Conservation (phyloP, 2,329 filamentous ascomycete species). For the Arthrobotrys megalospora region DNA sequence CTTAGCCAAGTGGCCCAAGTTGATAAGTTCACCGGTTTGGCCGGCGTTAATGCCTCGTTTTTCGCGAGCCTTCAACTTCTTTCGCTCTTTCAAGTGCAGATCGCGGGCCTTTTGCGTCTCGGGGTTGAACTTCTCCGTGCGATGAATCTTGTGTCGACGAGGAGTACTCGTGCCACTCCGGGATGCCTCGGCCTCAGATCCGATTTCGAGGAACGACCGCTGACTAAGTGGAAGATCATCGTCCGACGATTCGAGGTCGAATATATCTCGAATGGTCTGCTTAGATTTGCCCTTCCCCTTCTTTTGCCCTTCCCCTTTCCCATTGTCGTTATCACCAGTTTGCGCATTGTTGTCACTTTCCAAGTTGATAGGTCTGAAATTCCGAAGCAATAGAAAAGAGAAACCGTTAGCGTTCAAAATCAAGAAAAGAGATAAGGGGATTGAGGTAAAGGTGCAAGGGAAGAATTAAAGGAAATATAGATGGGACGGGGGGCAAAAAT, state of each 20-base stretch:
- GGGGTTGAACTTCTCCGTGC: slow-evolving; percentile 38
- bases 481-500: not conserved
- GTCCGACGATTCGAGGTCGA: slow-evolving; percentile 24
- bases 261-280: not conserved
- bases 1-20: slow-evolving; percentile 61
- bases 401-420: slow-evolving; percentile 29
- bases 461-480: not conserved
- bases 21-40: slow-evolving; percentile 50
- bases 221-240: slow-evolving; percentile 26
- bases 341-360: not conserved
- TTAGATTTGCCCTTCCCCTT: slow-evolving; percentile 28
- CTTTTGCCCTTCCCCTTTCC: slow-evolving; percentile 34
- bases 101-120: slow-evolving; percentile 42
- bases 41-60: slow-evolving; percentile 14
- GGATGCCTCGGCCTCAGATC: slow-evolving; percentile 11
- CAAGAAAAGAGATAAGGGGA: not conserved
- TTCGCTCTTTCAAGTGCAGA: slow-evolving; percentile 10
- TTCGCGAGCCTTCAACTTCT: not conserved
- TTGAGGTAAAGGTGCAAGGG: not conserved
- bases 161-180: slow-evolving; percentile 26
- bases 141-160: slow-evolving; percentile 44
- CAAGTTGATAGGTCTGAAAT: slow-evolving; percentile 16
- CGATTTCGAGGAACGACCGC: not conserved
- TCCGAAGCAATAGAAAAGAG: slow-evolving; percentile 11
- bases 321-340: not conserved